Evolutionary conservation across 2,329 filamentous ascomycete genomes (phyloP), one percentile per base, ranked within the genome.

Genomic region (Fusarium nisikadoi): DNA sequence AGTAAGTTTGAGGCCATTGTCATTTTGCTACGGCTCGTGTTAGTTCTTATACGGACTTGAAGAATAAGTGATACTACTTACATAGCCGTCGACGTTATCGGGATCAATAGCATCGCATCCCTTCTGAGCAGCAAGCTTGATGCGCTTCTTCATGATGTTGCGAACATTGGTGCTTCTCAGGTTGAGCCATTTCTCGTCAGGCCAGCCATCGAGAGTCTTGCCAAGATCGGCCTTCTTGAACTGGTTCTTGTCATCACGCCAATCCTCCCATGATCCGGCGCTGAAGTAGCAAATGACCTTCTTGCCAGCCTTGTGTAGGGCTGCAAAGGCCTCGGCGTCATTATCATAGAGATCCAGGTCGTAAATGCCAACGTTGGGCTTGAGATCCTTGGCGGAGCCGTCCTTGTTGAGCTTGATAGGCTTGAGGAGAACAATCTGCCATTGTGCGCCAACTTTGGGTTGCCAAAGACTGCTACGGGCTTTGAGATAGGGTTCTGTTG

Each of bases 211-310:
- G 9, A 94, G 81, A 10, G 80, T 79, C 7, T 85, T 84, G 25
- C 91, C 92, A 45, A 90, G 78, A 71, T 93, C 91, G 0, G 80
- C 78, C 3, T 83, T 69, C 12, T 81, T 76, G 76, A 93, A 93
- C 9, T 87, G 74, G 35, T 76, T 77, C 23, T 85, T 84, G 77
- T 94, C 92, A 2, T 84, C 80, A 6, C 92, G 86, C 82, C 86
- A 89, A 56, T 89, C 78, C 80, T 94, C 92, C 74, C 87, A 93
- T 12, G 88, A 91, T 2, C 92, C 92, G 0, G 90, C 91, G 56
- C 89, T 91, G 82, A 94, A 94, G 81, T 94, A 94, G 83, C 92
- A 94, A 65, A 94, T 90, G 59, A 93, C 88, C 68, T 87, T 89
- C 76, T 88, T 88, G 13, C 86, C 87, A 10, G 82, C 79, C 55